Base-by-base conservation (phyloP, 176 grass and related monocot genomes). In the Zoysia pacifica region DNA sequence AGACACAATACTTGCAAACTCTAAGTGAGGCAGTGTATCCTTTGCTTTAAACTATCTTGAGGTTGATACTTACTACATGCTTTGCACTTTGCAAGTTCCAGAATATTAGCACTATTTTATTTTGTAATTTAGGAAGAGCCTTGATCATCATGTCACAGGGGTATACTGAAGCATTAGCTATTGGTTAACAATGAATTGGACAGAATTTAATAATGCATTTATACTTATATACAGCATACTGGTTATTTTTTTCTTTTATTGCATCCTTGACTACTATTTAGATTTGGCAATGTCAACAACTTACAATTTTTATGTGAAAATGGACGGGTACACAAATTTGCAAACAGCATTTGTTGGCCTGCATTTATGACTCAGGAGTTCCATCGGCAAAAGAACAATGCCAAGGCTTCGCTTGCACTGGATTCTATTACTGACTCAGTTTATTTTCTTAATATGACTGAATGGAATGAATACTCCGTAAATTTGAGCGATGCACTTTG, bases 21-120 rank as follows among this genome's bases (percentile, higher is more conserved):
- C 62, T 97, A 55, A 82, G 89, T 86, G 94, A 97, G 75, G 92
- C 94, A 54, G 67, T 81, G 94, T 97, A 97, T 97, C 94, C 89
- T 88, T 52, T 87, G 55, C 45, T 84, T n/a, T 69, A 62, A 46
- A 55, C 9, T 66, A 53, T 5, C 82, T 87, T 74, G 59, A 55
- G 42, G 51, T 77, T 77, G 56, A 11, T 19, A 56, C 36, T 54
- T 78, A 43, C 53, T 1, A 61, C 77, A 73, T 63, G 50, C 69
- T 16, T 85, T 83, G 35, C 44, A 80, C 69, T 16, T 85, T 83
- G 35, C 44, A 80, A 51, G 20, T 63, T 74, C 12, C 7, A 78
- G 63, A 75, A 75, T 81, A 82, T 81, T 62, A 18, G 71, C n/a
- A 42, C 55, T 77, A 7, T 83, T 44, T 12, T 65, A 63, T 65